Evolutionary conservation across 768 basidiomycete species (phyloP).

Genomic region (Rickenella mellea): DNA sequence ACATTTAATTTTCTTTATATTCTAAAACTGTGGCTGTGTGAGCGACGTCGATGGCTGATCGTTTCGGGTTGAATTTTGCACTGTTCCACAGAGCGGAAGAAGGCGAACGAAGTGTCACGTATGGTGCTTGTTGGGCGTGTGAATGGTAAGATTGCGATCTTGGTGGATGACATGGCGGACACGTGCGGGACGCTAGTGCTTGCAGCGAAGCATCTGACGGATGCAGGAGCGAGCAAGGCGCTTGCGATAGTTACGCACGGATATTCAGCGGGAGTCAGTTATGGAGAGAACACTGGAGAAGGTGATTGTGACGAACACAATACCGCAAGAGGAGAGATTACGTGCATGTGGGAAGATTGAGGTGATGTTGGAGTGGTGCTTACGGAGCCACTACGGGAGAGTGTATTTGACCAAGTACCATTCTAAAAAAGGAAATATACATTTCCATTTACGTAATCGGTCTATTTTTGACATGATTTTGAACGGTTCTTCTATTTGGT

Average conservation of each 20-base stretch:
- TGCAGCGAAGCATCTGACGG: conserved; percentile 80
- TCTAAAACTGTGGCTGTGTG: too few relatives aligned
- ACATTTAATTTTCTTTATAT: too few relatives aligned
- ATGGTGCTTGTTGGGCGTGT: conserved; percentile 96
- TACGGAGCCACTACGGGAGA: conserved; percentile 92
- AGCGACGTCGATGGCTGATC: conserved; percentile 94
- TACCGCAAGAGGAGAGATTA: conserved; percentile 80
- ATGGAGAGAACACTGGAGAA: conserved; percentile 72
- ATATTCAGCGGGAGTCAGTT: conserved; percentile 89
- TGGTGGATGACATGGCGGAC: conserved; percentile 99
- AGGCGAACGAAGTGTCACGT: conserved; percentile 88
- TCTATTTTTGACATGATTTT: not conserved
- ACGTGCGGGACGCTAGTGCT: conserved; percentile 91
- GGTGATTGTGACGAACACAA: conserved; percentile 96
- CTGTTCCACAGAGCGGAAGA: conserved; percentile 99
- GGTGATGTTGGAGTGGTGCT: conserved; percentile 91
- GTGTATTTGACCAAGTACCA: conserved; percentile 85
- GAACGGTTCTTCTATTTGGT: not conserved
- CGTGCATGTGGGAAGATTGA: conserved; percentile 70
- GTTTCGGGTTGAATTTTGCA: conserved; percentile 94
- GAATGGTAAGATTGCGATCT: conserved; percentile 83
- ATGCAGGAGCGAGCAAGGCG: conserved; percentile 80
- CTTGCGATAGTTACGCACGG: conserved; percentile 92
- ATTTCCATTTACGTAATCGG: not conserved
- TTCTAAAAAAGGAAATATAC: conserved; percentile 36